These are phyloP conservation scores for Potentilla sterilis DNA, from an alignment of 306 rosid species.

Conservation along the genomic window DNA sequence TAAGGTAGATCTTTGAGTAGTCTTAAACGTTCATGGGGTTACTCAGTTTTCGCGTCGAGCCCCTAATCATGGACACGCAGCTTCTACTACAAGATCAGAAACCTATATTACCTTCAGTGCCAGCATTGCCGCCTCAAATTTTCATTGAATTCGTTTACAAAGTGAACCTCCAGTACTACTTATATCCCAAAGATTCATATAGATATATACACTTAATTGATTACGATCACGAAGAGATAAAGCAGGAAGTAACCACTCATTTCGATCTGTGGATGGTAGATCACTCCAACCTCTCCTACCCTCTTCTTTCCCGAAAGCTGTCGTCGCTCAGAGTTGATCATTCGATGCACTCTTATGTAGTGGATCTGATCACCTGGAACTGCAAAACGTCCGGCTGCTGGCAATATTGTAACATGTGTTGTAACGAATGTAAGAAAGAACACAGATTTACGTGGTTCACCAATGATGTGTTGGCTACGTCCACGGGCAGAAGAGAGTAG, in stretches of 20 bases:
- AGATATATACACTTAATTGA: background rate
- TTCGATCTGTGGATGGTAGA: background rate
- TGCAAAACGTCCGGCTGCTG: background rate
- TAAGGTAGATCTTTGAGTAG: background rate
- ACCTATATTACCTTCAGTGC: background rate
- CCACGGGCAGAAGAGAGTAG: no score
- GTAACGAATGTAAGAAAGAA: no score
- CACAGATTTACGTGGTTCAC: no score
- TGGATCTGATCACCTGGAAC: background rate
- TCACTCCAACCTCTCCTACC: background rate
- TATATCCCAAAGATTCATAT: background rate
- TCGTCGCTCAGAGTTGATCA: background rate
- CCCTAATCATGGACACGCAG: background rate
- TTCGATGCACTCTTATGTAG: background rate
- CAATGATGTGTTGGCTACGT: no score
- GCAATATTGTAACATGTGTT: background rate
- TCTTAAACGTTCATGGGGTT: background rate
- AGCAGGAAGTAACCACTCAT: background rate
- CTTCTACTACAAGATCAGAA: background rate
- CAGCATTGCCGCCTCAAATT: background rate
- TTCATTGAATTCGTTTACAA: background rate
- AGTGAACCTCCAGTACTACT: background rate
- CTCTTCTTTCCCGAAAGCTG: background rate
- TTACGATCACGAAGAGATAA: background rate
- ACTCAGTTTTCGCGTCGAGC: background rate